Conservation (phyloP, 345 rosid species). For the Hypericum androsaemum region DNA sequence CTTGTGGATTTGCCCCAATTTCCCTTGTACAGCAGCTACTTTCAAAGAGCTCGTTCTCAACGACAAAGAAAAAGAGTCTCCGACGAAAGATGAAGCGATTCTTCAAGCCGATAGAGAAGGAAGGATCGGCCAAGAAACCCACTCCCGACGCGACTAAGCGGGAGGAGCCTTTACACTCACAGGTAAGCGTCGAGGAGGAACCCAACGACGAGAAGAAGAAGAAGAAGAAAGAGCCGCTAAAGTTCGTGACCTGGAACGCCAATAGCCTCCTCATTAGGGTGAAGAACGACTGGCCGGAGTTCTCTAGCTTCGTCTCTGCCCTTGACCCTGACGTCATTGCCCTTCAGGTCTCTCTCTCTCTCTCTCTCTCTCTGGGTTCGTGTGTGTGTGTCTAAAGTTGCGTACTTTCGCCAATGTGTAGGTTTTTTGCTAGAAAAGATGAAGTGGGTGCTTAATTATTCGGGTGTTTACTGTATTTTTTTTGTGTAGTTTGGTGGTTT, state of each 20-base stretch:
- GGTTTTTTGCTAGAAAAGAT: too few relatives aligned
- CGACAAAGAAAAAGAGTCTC: too few relatives aligned
- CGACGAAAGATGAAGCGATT: slow-evolving; percentile 63
- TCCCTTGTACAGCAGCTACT: too few relatives aligned
- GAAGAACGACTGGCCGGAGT: slow-evolving; percentile 77
- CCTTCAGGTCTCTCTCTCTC: slow-evolving; percentile 43
- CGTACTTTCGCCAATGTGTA: too few relatives aligned
- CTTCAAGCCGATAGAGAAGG: slow-evolving; percentile 86
- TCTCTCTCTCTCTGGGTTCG: slow-evolving; percentile 1
- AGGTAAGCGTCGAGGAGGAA: slow-evolving; percentile 16
- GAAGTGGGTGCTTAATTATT: too few relatives aligned
- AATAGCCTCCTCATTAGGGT: slow-evolving; percentile 91
- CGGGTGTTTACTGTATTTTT: too few relatives aligned
- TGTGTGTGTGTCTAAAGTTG: too few relatives aligned
- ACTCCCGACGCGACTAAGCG: slow-evolving; percentile 22
- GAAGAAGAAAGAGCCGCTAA: slow-evolving; percentile 47
- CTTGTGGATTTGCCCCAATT: too few relatives aligned
- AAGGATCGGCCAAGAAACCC: slow-evolving; percentile 67
- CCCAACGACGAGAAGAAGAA: slow-evolving; percentile 5
- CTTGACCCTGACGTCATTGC: slow-evolving; percentile 86
- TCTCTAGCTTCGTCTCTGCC: slow-evolving; percentile 50
- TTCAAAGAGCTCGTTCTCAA: too few relatives aligned
- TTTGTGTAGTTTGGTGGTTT: slow-evolving; percentile 9
- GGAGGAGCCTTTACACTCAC: slow-evolving; percentile 2
- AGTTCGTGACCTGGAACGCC: slow-evolving; percentile 90